Base-by-base conservation (phyloP, 129 eudicot genomes). In the Heracleum sosnowskyi region DNA sequence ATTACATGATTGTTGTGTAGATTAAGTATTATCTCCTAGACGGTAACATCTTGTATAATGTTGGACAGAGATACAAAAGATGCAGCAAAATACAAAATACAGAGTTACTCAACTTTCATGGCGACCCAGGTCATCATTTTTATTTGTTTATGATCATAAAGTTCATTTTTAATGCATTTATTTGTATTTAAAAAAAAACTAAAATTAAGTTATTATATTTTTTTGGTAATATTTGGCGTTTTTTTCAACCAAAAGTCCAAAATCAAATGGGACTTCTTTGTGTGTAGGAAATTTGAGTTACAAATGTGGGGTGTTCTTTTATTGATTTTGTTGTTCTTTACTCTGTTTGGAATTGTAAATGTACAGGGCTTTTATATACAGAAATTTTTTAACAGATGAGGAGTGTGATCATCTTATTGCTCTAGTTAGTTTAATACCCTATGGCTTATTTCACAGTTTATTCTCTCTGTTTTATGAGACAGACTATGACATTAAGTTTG, bases 361-460 rank as follows among this genome's bases (percentile, higher is more conserved):
- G 31, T 41, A 8, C 89, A 94, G 98, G 86, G 96, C 90, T 0
- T 94, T 91, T 74, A 29, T 88, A 53, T 87, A 91, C 82, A 87
- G 74, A 37, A 85, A 82, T 1, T 94, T 94, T 82, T 71, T 94
- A 80, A 88, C 92, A 29, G 88, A 88, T 82, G 85, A 88, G 39
- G 98, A 94, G 86, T 94, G 98, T 86, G 98, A 91, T 86, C 98
- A 91, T 90, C 89, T 92, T 73, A 87, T 90, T 78, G 39, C 76
- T 76, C 55, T 86, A 90, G 92, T 88, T 34, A 66, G 90, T 69
- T 68, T 35, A 60, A 22, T 37, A 35, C 16, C 18, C 1, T 74
- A 47, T 39, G 80, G 74, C 20, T 39, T 71, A 39, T 22, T 24
- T 37, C n/a, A n/a, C n/a, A n/a, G n/a, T n/a, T n/a, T n/a, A n/a